Percentiles rank a stretch among this genome's conserved stretches.
Conservation (phyloP, 176 grass and related monocot genomes). For the Avena eriantha region DNA sequence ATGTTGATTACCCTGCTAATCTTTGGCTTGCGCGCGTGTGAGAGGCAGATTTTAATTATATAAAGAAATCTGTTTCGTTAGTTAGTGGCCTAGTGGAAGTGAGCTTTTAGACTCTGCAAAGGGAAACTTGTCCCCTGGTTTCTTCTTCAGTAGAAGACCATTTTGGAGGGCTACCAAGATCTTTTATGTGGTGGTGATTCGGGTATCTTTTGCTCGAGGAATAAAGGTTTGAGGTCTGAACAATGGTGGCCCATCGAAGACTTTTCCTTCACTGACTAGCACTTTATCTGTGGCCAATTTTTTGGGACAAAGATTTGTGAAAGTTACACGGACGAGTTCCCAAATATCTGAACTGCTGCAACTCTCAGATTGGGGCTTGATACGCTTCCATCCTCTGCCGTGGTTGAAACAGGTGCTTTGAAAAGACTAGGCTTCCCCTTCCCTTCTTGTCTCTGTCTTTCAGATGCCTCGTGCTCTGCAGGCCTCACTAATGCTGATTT, state of each 20-base stretch:
- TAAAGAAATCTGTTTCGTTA: conserved; percentile 27
- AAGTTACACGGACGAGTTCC: neutral
- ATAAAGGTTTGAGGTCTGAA: conserved; percentile 35
- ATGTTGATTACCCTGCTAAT: conserved; percentile 47
- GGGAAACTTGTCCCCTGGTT: neutral
- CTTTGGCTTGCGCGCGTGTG: conserved; percentile 23
- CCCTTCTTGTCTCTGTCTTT: conserved; percentile 46
- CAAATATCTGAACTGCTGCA: neutral
- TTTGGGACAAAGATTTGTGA: neutral
- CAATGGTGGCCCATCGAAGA: conserved; percentile 39
- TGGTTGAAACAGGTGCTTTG: conserved; percentile 34
- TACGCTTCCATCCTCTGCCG: conserved; percentile 24
- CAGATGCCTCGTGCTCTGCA: conserved; percentile 21
- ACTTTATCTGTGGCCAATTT: conserved; percentile 13
- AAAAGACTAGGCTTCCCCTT: conserved; percentile 49
- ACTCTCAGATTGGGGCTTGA: neutral
- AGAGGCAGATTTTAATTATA: conserved; percentile 6
- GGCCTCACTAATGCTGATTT: conserved; percentile 42
- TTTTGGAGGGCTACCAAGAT: neutral
- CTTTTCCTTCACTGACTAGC: conserved; percentile 32
- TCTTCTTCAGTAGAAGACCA: neutral
- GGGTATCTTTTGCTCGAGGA: conserved; percentile 16
- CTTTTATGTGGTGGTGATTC: conserved; percentile 37
- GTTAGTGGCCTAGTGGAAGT: conserved; percentile 20
- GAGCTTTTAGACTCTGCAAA: conserved; percentile 6